These are phyloP conservation scores for Boletellus emodensis DNA, from an alignment of 768 basidiomycete genomes.

Conservation along the genomic window DNA sequence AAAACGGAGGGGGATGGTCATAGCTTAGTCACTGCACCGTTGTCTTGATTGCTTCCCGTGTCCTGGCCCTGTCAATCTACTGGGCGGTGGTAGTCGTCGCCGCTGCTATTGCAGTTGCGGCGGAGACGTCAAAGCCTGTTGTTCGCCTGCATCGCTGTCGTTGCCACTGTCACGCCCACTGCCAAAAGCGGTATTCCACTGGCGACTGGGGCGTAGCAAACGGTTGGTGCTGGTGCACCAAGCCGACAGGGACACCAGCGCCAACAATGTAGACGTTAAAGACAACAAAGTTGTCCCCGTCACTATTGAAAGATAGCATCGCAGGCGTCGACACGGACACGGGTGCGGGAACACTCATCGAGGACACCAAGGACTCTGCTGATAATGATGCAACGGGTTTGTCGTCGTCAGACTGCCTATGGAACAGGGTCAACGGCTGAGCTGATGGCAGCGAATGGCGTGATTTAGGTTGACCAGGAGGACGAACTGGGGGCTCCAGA, in stretches of 20 bases:
- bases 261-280: background rate
- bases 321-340: slow-evolving; percentile 6
- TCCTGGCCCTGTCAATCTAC: too few species aligned
- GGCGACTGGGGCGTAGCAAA: slow-evolving; percentile 16
- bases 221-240: slow-evolving; percentile 8
- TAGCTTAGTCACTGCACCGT: too few species aligned
- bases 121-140: slow-evolving; percentile 24
- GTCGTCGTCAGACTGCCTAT: background rate
- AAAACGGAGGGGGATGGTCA: too few species aligned
- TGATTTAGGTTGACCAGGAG: too few species aligned
- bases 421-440: background rate
- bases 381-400: slow-evolving; percentile 12
- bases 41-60: too few species aligned
- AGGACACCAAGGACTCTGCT: too few species aligned
- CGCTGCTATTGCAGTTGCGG: slow-evolving; percentile 21
- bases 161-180: background rate
- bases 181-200: slow-evolving; percentile 16
- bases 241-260: slow-evolving; percentile 5
- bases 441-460: too few species aligned
- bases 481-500: too few species aligned
- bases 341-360: background rate
- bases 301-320: slow-evolving; percentile 1
- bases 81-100: slow-evolving; percentile 14
- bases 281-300: background rate
- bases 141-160: slow-evolving; percentile 13